Conservation (phyloP, 306 rosid genomes). For the Lathyrus tuberosus region DNA sequence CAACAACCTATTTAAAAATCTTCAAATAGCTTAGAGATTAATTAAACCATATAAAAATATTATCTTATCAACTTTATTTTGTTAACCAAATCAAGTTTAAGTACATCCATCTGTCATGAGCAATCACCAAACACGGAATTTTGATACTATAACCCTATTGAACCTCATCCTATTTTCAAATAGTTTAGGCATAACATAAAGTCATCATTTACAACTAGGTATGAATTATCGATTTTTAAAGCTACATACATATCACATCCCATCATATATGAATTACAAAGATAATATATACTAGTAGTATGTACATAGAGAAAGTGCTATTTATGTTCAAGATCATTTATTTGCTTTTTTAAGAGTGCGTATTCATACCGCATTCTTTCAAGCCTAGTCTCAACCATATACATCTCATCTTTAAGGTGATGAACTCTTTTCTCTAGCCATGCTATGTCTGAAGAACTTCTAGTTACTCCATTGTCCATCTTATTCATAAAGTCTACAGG, state of each 20-base stretch:
- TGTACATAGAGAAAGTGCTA: conserved; percentile 11
- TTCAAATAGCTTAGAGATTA: background rate
- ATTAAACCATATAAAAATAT: background rate
- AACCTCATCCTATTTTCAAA: background rate
- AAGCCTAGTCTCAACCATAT: conserved; percentile 81
- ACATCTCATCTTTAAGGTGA: conserved; percentile 90
- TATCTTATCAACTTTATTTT: background rate
- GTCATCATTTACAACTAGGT: conserved; percentile 32
- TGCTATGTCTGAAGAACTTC: conserved; percentile 58
- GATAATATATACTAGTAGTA: background rate
- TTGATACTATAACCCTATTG: background rate
- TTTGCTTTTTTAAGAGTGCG: conserved; percentile 67
- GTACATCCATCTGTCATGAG: background rate
- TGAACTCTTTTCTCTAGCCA: conserved; percentile 90
- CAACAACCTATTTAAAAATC: background rate
- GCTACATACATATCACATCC: background rate
- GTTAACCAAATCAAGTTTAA: background rate
- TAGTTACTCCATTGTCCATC: conserved; percentile 48
- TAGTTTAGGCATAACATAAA: background rate
- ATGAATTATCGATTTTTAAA: conserved; percentile 19
- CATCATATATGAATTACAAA: conserved; percentile 30
- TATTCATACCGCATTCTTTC: conserved; percentile 84
- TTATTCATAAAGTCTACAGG: conserved; percentile 51
- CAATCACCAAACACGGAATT: background rate
- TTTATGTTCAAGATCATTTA: conserved; percentile 58